Percentiles rank a stretch among this genome's conserved stretches.
phyloP scores from a whole-genome alignment of 1,284 basidiomycete genomes.

The Ceratobasidium sp. region DNA sequence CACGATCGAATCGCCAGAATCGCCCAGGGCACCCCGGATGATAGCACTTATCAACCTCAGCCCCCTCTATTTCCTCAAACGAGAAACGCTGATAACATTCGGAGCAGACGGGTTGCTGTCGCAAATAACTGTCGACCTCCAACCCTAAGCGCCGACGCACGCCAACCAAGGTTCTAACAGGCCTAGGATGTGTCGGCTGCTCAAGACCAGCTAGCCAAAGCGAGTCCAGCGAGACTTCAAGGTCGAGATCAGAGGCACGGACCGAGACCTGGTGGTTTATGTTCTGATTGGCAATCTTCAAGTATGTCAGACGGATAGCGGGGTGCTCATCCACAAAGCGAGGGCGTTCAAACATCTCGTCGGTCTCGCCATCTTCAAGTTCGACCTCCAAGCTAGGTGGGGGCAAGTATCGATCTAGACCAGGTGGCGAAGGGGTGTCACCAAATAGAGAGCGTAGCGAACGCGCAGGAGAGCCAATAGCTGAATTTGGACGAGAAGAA shows the following conservation, averaged over 20 bases:
- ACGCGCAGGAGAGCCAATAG: neutral
- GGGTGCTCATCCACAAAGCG: neutral
- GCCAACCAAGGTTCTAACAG: neutral
- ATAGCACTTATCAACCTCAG: neutral
- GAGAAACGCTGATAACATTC: constrained; percentile 5
- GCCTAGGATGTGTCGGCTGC: neutral
- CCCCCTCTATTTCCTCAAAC: neutral
- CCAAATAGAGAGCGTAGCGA: neutral
- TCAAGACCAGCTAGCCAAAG: neutral
- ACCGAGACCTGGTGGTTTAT: neutral
- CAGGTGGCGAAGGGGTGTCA: neutral
- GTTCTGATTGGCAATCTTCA: neutral
- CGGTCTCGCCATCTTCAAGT: neutral
- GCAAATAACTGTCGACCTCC: neutral
- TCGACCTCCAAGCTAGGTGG: too few relatives aligned
- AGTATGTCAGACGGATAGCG: neutral
- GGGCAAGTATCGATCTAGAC: neutral
- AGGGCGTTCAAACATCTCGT: constrained; percentile 5
- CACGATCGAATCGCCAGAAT: neutral
- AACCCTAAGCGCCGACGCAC: neutral
- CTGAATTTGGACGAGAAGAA: neutral
- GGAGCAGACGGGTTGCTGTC: constrained; percentile 1
- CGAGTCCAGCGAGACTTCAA: neutral
- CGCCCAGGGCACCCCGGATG: neutral
- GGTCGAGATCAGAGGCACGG: neutral